These are phyloP conservation scores for Rhytidiadelphus loreus DNA, from an alignment of 225 moss, liverwort and hornwort genomes.

Conservation along the genomic window DNA sequence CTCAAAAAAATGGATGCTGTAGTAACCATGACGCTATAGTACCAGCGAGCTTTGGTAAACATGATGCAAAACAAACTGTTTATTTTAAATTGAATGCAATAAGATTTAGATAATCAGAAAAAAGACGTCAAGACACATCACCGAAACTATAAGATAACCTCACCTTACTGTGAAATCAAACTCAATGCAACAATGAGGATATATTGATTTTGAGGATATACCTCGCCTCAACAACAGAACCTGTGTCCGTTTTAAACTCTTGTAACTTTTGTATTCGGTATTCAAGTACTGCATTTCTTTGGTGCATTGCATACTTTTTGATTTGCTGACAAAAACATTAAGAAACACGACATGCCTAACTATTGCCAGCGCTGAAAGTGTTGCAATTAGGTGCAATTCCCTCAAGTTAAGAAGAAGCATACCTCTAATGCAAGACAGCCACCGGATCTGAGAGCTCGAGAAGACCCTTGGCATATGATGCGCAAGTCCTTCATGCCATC, in stretches of 20 bases:
- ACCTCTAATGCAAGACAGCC: conserved; percentile 97
- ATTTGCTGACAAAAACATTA: neutral
- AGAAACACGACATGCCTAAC: neutral
- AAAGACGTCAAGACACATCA: neutral
- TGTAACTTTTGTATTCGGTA: neutral
- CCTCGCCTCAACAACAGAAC: neutral
- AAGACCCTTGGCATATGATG: conserved; percentile 69
- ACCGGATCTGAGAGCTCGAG: conserved; percentile 62
- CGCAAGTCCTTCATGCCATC: conserved; percentile 83
- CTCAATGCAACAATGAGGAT: neutral
- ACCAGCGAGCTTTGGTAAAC: neutral
- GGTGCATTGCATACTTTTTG: neutral
- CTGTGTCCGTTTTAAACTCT: neutral
- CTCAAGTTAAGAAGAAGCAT: neutral
- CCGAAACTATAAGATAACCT: neutral
- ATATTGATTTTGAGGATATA: neutral
- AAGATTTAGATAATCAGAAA: neutral
- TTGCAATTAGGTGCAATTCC: neutral
- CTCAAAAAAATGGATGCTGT: neutral
- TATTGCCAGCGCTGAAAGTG: neutral
- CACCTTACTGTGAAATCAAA: neutral
- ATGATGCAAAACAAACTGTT: neutral
- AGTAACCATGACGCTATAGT: neutral
- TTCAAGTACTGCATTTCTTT: neutral
- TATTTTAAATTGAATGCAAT: neutral